Percentiles rank a stretch among this genome's conserved stretches.
Conservation (phyloP, 2,329 filamentous ascomycete genomes). For the Dothiorella sarmentorum region DNA sequence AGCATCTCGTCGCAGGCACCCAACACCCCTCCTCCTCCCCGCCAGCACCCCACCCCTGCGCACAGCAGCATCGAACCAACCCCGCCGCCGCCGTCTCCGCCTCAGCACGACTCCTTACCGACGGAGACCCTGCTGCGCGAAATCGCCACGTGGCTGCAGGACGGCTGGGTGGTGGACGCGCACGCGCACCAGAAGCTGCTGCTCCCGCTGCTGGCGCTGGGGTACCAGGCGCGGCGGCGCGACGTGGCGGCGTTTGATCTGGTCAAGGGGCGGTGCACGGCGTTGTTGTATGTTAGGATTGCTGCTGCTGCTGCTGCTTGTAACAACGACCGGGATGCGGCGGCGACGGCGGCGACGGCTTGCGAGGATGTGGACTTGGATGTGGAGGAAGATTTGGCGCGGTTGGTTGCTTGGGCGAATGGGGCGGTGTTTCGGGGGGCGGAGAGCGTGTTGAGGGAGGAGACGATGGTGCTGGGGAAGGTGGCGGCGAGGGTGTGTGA, state of each 20-base stretch:
- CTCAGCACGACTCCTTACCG: no score
- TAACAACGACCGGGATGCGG: not conserved
- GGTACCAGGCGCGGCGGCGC: not conserved
- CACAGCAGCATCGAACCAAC: no score
- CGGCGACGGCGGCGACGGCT: not conserved
- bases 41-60: no score
- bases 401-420: conserved; percentile 4
- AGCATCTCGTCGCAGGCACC: no score
- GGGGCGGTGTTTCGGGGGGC: not conserved
- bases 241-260: not conserved
- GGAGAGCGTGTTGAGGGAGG: conserved; percentile 1
- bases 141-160: conserved; percentile 5
- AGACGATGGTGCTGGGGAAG: not conserved
- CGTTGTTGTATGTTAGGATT: not conserved
- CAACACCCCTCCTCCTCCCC: not conserved
- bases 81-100: no score
- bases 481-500: not conserved
- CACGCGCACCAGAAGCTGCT: conserved; percentile 6
- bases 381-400: conserved; percentile 7
- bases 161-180: not conserved
- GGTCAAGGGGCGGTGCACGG: not conserved
- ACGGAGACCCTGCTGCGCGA: not conserved
- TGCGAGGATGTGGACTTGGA: not conserved
- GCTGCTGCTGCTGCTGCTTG: not conserved
- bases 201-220: not conserved